phyloP scores from a whole-genome alignment of 306 rosid genomes.

The Cyamopsis tetragonoloba region DNA sequence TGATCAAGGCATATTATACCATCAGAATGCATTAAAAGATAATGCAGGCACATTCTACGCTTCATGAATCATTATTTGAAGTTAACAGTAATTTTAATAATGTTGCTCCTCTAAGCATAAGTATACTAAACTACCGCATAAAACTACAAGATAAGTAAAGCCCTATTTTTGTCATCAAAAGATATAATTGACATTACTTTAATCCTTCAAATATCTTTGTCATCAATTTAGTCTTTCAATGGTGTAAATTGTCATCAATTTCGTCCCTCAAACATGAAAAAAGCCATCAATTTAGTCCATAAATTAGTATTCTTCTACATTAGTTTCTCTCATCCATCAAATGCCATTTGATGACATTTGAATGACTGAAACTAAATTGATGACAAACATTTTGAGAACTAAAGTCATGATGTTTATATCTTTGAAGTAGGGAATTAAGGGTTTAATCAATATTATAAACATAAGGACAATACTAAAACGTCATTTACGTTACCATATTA shows the following conservation, averaged over 20 bases:
- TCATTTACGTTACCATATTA: conserved; percentile 17
- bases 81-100: not conserved
- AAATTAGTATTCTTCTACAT: not conserved
- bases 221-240: not conserved
- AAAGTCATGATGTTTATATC: not conserved
- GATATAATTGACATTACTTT: not conserved
- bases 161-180: not conserved
- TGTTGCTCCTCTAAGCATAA: conserved; percentile 3
- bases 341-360: not conserved
- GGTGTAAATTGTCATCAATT: not conserved
- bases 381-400: not conserved
- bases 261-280: not conserved
- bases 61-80: not conserved
- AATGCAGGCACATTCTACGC: not conserved
- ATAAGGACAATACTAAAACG: conserved; percentile 1
- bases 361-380: not conserved
- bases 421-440: conserved; percentile 2
- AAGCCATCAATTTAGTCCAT: not conserved
- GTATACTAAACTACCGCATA: conserved; percentile 1
- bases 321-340: not conserved
- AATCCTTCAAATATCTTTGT: not conserved
- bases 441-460: not conserved
- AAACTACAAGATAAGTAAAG: not conserved
- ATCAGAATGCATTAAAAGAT: conserved; percentile 22
- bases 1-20: conserved; percentile 37